Conservation (phyloP, 257 asterid species). For the Forsythia suspensa region DNA sequence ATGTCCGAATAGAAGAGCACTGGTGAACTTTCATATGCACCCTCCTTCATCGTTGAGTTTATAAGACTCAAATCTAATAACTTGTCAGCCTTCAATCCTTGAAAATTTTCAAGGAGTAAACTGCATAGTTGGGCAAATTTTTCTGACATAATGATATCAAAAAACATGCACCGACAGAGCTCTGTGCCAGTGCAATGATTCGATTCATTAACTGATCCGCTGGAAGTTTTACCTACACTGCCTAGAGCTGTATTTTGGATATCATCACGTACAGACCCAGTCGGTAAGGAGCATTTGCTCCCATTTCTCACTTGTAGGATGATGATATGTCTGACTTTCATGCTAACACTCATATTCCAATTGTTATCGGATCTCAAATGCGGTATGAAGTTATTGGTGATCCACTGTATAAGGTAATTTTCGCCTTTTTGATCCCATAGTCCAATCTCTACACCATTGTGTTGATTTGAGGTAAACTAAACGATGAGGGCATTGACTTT, state of each 20-base stretch:
- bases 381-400: too few relatives aligned
- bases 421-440: too few relatives aligned
- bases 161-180: slow-evolving; percentile 47
- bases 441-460: too few relatives aligned
- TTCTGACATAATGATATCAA: slow-evolving; percentile 58
- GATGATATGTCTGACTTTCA: too few relatives aligned
- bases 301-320: too few relatives aligned
- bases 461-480: too few relatives aligned
- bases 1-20: slow-evolving; percentile 66
- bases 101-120: slow-evolving; percentile 54
- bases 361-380: too few relatives aligned
- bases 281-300: slow-evolving; percentile 33
- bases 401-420: too few relatives aligned
- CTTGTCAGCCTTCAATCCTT: slow-evolving; percentile 54
- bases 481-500: too few relatives aligned
- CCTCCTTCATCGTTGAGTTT: slow-evolving; percentile 73
- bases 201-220: slow-evolving; percentile 37
- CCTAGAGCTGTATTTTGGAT: slow-evolving; percentile 29
- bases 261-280: slow-evolving; percentile 24
- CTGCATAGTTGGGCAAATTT: slow-evolving; percentile 59
- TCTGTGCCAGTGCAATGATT: slow-evolving; percentile 37
- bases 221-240: slow-evolving; percentile 21
- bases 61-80: slow-evolving; percentile 56
- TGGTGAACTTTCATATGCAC: slow-evolving; percentile 69
- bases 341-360: too few relatives aligned